phyloP scores from a whole-genome alignment of 176 grass and related monocot species.

The Eleusine indica region DNA sequence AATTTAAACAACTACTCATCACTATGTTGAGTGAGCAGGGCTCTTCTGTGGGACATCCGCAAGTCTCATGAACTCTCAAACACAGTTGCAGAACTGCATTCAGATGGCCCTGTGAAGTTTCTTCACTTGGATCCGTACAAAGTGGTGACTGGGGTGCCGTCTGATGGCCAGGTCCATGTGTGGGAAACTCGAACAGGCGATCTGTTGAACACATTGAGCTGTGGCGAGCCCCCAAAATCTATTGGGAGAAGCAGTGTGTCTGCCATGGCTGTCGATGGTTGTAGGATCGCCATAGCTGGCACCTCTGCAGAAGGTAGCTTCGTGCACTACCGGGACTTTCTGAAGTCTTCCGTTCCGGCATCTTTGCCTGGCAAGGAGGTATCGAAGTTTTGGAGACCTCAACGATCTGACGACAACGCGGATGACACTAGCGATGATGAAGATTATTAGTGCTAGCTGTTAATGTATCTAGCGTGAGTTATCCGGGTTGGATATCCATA shows the following conservation, averaged over 20 bases:
- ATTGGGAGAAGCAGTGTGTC: slow-evolving; percentile 27
- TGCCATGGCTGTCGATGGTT: slow-evolving; percentile 72
- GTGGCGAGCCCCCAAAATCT: slow-evolving; percentile 27
- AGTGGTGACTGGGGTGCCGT: slow-evolving; percentile 65
- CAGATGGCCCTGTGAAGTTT: slow-evolving; percentile 57
- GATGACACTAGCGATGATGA: slow-evolving; percentile 11
- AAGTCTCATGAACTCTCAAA: slow-evolving; percentile 58
- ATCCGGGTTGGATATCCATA: not conserved
- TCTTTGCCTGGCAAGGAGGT: slow-evolving; percentile 39
- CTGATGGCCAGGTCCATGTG: slow-evolving; percentile 51
- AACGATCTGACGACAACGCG: not conserved
- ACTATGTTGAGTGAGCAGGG: slow-evolving; percentile 46
- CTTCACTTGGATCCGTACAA: slow-evolving; percentile 92
- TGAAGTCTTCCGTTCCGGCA: slow-evolving; percentile 45
- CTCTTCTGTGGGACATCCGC: slow-evolving; percentile 87
- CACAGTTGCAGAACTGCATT: slow-evolving; percentile 63
- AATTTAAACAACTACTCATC: slow-evolving; percentile 7
- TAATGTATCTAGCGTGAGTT: not conserved
- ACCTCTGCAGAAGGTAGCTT: slow-evolving; percentile 27
- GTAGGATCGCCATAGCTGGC: slow-evolving; percentile 57
- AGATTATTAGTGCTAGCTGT: not conserved
- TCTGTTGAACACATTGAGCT: slow-evolving; percentile 64
- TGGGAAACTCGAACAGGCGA: slow-evolving; percentile 58
- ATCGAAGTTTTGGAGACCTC: slow-evolving; percentile 71
- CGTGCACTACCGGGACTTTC: slow-evolving; percentile 65